phyloP scores from a whole-genome alignment of 495 filamentous ascomycete species.

The Aspergillus ostianus region DNA sequence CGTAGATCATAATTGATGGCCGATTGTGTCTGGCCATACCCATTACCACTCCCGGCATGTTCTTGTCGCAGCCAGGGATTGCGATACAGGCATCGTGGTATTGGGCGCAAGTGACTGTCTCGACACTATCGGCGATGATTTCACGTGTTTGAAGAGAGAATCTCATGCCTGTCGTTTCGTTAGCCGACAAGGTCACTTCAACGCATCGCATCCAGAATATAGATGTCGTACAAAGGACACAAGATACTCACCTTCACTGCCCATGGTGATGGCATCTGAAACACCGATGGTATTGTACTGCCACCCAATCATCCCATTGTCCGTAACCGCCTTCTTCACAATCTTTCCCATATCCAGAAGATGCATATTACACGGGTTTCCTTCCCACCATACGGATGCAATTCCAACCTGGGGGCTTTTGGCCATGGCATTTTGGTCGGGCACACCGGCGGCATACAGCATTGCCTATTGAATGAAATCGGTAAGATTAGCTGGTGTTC shows the following conservation, averaged over 20 bases:
- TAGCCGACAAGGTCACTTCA: background rate
- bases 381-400: constrained; percentile 97
- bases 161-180: constrained; percentile 71
- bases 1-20: constrained; percentile 82
- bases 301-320: constrained; percentile 88
- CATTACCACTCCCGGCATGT: constrained; percentile 92
- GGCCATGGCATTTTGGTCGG: constrained; percentile 80
- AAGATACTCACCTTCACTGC: constrained; percentile 70
- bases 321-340: constrained; percentile 80
- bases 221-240: background rate
- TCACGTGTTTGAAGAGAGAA: constrained; percentile 95
- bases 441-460: constrained; percentile 92
- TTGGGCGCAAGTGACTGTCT: constrained; percentile 85
- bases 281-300: constrained; percentile 94
- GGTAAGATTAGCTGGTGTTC: background rate
- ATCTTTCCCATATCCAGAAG: constrained; percentile 83
- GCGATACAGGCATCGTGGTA: constrained; percentile 92
- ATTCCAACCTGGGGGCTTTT: constrained; percentile 86
- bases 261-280: constrained; percentile 95
- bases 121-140: constrained; percentile 92
- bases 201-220: background rate
- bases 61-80: constrained; percentile 97
- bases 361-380: constrained; percentile 82
- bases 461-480: constrained; percentile 63
- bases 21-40: constrained; percentile 88